Base-by-base conservation (phyloP, 139 green algal genomes). In the Micromonas commoda region DNA sequence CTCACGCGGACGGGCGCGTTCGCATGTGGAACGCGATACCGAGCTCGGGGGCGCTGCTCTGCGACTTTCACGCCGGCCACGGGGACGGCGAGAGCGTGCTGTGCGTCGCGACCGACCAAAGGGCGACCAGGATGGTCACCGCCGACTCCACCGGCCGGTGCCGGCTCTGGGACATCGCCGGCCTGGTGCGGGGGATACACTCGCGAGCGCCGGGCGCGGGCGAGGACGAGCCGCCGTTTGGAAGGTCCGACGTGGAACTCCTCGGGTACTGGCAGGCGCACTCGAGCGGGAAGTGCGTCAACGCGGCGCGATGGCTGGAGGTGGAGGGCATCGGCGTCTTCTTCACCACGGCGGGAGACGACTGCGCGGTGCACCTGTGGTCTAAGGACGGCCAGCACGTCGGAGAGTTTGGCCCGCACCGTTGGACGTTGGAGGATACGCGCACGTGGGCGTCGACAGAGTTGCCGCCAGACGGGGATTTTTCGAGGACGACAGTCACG, bases 381-480 rank as follows among this genome's bases (percentile, higher is more conserved):
- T 38, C 34, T 4, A 20, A 34, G 9, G 35, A 77, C 19, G 70
- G 70, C 3, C 21, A 5, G 34, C 35, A 35, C 70, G 35, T 77
- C 37, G 70, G 70, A 16, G 9, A 64, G 33, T 77, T 77, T 21
- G 70, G 70, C 13, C 13, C 23, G 28, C 35, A 77, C 33, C 45
- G 37, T 13, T 77, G 70, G 70, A 19, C 13, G 23, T 26, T 77
- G 16, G 28, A 52, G 13, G 35, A 77, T 37, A n/a, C 4, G 19
- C 9, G 28, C 37, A 64, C 70, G 21, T 77, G 70, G 70, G 9
- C 19, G 16, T 57, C 45, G 45, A 57, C 45, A 16, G 45, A 9
- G 45, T 16, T 16, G 45, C 26, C 70, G 19, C n/a, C 70, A 19
- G 35, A 9, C 13, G 28, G 96, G 63, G 94, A n/a, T n/a, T n/a